These are phyloP conservation scores for Flaveria bidentis DNA, from an alignment of 129 eudicot genomes.

Conservation along the genomic window DNA sequence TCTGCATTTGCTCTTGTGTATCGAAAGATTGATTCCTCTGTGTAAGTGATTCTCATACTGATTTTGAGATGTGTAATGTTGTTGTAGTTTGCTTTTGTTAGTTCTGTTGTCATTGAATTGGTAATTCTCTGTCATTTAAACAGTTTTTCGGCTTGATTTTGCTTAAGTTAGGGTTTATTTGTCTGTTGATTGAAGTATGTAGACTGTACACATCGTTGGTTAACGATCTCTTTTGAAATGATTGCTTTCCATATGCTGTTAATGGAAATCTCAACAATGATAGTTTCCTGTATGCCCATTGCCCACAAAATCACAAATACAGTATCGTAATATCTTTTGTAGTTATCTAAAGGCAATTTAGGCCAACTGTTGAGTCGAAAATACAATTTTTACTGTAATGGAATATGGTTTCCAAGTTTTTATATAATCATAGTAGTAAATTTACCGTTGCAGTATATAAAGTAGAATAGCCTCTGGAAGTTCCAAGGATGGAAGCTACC, in stretches of 20 bases:
- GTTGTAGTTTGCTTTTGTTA: slow-evolving; percentile 9
- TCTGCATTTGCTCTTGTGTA: slow-evolving; percentile 10
- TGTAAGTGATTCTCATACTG: slow-evolving; percentile 21
- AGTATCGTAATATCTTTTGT: neutral
- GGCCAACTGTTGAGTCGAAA: neutral
- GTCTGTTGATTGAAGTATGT: neutral
- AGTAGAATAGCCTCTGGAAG: slow-evolving; percentile 26
- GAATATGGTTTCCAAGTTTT: neutral
- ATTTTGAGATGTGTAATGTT: neutral
- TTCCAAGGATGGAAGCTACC: slow-evolving; percentile 52
- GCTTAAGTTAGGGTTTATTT: slow-evolving; percentile 2
- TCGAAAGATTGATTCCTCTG: neutral
- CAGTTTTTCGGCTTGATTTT: slow-evolving; percentile 12
- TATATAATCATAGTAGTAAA: neutral
- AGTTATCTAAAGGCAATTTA: neutral
- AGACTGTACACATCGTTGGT: neutral
- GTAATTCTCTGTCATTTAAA: neutral
- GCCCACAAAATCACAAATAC: neutral
- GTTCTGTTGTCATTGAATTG: slow-evolving; percentile 21
- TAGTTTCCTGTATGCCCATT: too few relatives aligned
- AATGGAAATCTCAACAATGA: too few relatives aligned
- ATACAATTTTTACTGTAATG: neutral
- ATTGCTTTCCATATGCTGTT: neutral
- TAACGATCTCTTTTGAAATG: slow-evolving; percentile 10
- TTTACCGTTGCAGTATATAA: slow-evolving; percentile 14